phyloP scores from a whole-genome alignment of 1,139 yeast genomes.

The Torulaspora globosa region DNA sequence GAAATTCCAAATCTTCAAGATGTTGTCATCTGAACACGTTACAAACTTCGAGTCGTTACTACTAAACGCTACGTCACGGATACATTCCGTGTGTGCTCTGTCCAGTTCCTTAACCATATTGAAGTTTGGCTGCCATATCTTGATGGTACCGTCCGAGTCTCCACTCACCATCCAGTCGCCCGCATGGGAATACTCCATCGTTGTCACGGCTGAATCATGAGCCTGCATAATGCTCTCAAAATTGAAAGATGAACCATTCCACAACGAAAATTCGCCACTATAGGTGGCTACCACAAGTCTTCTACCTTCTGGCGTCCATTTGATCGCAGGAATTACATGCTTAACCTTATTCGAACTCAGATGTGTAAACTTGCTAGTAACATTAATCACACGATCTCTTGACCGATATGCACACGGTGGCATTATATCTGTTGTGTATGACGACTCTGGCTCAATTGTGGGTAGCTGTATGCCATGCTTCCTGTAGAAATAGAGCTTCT shows the following conservation, averaged over 20 bases:
- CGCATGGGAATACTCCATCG: constrained; percentile 77
- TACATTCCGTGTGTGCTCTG: constrained; percentile 69
- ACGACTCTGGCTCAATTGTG: constrained; percentile 68
- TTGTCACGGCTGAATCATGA: constrained; percentile 83
- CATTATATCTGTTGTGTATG: constrained; percentile 64
- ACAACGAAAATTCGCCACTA: constrained; percentile 91
- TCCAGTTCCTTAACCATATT: constrained; percentile 85
- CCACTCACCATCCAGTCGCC: constrained; percentile 95
- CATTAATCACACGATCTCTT: constrained; percentile 49
- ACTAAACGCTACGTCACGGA: constrained; percentile 82
- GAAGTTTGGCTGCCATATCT: constrained; percentile 97
- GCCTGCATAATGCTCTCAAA: constrained; percentile 98
- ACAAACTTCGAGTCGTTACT: constrained; percentile 89
- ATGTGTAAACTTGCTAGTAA: constrained; percentile 82
- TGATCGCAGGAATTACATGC: constrained; percentile 84
- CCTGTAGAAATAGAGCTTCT: constrained; percentile 63
- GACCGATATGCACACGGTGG: constrained; percentile 65
- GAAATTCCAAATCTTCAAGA: constrained; percentile 90
- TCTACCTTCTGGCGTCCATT: constrained; percentile 97
- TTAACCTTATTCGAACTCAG: constrained; percentile 85
- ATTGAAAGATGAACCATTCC: constrained; percentile 95
- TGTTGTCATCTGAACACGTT: constrained; percentile 88
- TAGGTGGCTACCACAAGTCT: constrained; percentile 85
- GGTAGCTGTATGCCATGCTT: constrained; percentile 56
- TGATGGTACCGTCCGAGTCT: constrained; percentile 85